Percentiles rank a stretch among this genome's conserved stretches.
Conservation (phyloP, 805 yeast genomes). For the Candida berthetii region DNA sequence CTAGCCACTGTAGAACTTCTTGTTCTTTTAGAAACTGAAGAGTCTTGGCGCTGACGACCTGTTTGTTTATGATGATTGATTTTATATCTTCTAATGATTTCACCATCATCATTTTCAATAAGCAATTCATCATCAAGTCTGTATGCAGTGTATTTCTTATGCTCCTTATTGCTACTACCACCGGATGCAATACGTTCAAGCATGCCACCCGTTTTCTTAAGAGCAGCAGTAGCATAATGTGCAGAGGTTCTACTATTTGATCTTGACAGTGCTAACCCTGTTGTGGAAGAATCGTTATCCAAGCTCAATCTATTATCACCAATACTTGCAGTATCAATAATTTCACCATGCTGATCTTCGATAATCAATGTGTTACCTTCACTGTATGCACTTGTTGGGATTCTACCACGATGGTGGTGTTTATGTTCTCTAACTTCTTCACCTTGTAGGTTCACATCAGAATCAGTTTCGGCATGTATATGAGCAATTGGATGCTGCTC, state of each 20-base stretch:
- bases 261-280: constrained; percentile 1
- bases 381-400: constrained; percentile 42
- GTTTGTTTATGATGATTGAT: constrained; percentile 48
- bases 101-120: constrained; percentile 91
- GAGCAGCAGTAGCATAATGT: constrained; percentile 12
- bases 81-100: constrained; percentile 74
- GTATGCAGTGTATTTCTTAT: constrained; percentile 52
- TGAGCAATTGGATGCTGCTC: no score
- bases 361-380: constrained; percentile 69
- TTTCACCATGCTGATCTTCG: constrained; percentile 83
- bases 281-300: constrained; percentile 1
- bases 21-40: constrained; percentile 5
- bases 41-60: background rate
- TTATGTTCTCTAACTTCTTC: constrained; percentile 4
- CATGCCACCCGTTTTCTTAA: constrained; percentile 7
- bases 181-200: constrained; percentile 5
- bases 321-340: constrained; percentile 49
- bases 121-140: constrained; percentile 71
- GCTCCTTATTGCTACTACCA: constrained; percentile 4
- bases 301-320: constrained; percentile 19
- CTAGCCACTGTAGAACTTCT: constrained; percentile 31
- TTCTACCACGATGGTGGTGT: constrained; percentile 16
- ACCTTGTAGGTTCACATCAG: constrained; percentile 1
- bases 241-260: constrained; percentile 7
- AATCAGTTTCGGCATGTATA: no score